Base-by-base conservation (phyloP, 176 grass and related monocot genomes). In the Poa pratensis region DNA sequence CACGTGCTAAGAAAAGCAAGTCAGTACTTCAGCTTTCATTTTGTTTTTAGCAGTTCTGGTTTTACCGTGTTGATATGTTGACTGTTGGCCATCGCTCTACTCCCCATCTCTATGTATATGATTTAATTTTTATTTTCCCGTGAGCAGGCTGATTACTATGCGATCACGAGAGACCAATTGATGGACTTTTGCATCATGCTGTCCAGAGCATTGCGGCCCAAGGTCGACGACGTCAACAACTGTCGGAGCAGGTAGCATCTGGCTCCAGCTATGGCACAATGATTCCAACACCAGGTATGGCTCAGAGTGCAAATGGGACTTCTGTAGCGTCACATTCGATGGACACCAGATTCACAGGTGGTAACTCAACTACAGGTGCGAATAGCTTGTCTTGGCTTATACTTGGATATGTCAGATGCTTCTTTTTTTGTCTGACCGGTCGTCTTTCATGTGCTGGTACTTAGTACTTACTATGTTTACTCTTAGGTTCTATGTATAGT, bases 231-330 rank as follows among this genome's bases (percentile, higher is more conserved):
- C 28, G 48, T 63, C 60, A 85, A 51, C 71, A 89, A 75, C 69
- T 81, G 70, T 60, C 16, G 8, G 57, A n/a, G 39, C 80, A 83
- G 53, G 69, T 78, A n/a, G 83, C 80, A 88, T 51, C 85, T 84
- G 86, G 90, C 15, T 93, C 92, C 5, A 65, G 19, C 49, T 59
- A 71, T 67, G 73, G 80, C 55, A 88, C 86, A 66, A 88, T 91
- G 85, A 80, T 95, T 82, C 92, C 91, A 28, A 90, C 89, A 32
- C 92, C 87, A 88, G 93, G 91, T 81, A 91, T 93, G 53, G 10
- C 80, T 54, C 83, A 89, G 6, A 86, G 52, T 69, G n/a, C 40
- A 28, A 88, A 77, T 69, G 77, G 32, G 78, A 89, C 79, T 76
- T 61, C 73, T 79, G 60, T 39, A 66, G 73, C 57, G 17, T 61